Evolutionary conservation across 768 basidiomycete species (phyloP).

Genomic region (Suillus lakei): DNA sequence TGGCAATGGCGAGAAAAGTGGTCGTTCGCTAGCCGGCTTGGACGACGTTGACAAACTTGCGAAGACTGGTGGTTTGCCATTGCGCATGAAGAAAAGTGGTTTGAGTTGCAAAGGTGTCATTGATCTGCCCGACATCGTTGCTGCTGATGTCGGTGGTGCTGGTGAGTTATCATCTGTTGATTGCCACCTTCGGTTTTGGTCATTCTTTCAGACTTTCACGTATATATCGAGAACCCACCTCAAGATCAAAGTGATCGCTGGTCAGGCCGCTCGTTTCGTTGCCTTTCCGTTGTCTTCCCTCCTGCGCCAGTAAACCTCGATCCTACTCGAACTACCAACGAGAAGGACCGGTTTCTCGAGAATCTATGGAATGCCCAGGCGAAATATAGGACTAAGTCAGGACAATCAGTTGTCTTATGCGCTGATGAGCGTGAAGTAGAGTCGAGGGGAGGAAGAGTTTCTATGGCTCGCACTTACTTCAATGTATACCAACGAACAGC

Average conservation of each 20-base stretch:
- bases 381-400: slow-evolving; percentile 70
- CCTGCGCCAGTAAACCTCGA: slow-evolving; percentile 70
- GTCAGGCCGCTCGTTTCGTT: slow-evolving; percentile 85
- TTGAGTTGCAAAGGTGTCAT: slow-evolving; percentile 86
- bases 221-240: slow-evolving; percentile 85
- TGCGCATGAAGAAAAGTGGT: slow-evolving; percentile 74
- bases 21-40: slow-evolving; percentile 71
- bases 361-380: slow-evolving; percentile 92
- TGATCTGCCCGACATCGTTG: slow-evolving; percentile 83
- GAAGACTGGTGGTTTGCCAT: slow-evolving; percentile 63
- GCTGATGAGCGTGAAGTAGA: slow-evolving; percentile 82
- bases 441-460: slow-evolving; percentile 59
- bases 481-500: slow-evolving; percentile 86
- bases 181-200: not conserved
- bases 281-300: slow-evolving; percentile 77
- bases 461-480: slow-evolving; percentile 81
- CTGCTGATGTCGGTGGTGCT: slow-evolving; percentile 82
- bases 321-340: slow-evolving; percentile 61
- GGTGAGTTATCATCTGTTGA: slow-evolving; percentile 51
- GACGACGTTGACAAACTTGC: slow-evolving; percentile 79
- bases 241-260: slow-evolving; percentile 84
- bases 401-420: slow-evolving; percentile 73
- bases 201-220: slow-evolving; percentile 69
- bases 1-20: slow-evolving; percentile 75
- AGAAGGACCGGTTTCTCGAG: slow-evolving; percentile 85